phyloP scores from a whole-genome alignment of 2,329 filamentous ascomycete species.

The Calonectria hawksworthii region DNA sequence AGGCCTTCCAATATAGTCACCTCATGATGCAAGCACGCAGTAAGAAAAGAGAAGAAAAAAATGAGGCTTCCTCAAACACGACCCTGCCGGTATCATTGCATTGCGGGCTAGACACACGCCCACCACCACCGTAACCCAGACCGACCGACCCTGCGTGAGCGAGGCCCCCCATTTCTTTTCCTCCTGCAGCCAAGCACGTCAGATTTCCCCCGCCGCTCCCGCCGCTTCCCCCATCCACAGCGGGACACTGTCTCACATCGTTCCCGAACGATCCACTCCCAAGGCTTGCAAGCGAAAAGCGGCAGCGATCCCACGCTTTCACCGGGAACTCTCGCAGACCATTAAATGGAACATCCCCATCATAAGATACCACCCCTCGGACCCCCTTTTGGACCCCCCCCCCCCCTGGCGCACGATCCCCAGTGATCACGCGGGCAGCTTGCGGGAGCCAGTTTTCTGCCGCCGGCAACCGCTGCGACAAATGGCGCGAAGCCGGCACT shows the following conservation, averaged over 20 bases:
- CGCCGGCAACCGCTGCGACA: background rate
- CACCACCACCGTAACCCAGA: background rate
- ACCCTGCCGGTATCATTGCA: background rate
- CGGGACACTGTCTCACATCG: background rate
- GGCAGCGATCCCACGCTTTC: background rate
- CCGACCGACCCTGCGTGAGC: background rate
- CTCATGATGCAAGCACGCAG: background rate
- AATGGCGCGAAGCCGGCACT: background rate
- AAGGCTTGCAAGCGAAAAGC: background rate
- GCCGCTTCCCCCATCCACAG: background rate
- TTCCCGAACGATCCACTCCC: constrained; percentile 1
- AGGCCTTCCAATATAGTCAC: background rate
- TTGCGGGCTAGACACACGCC: background rate
- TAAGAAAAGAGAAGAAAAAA: background rate
- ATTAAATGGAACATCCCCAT: background rate
- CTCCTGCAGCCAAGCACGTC: background rate
- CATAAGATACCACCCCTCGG: background rate
- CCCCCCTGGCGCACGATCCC: background rate
- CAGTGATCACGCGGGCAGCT: background rate
- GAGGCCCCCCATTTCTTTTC: background rate
- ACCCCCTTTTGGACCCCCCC: too few relatives aligned
- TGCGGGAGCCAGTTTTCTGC: background rate
- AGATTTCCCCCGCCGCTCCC: background rate
- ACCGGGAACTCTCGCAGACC: background rate
- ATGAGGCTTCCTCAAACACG: background rate